Evolutionary conservation across 2,329 filamentous ascomycete species (phyloP).

Genomic region (Colletotrichum falcatum): DNA sequence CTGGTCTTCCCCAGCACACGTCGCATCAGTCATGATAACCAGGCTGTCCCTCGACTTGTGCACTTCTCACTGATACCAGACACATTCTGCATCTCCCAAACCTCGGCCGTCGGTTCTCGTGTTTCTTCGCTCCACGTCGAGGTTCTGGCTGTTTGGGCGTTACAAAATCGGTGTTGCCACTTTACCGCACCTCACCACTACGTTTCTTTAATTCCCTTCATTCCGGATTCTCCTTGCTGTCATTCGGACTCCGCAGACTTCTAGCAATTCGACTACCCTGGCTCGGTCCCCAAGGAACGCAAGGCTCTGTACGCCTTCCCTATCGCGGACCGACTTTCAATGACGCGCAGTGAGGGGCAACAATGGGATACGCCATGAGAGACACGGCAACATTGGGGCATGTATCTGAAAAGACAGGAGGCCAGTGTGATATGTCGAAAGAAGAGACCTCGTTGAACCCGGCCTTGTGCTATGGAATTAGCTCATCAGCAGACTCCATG

Average conservation of each 20-base stretch:
- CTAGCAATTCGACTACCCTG: conserved; percentile 1
- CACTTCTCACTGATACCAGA: conserved; percentile 67
- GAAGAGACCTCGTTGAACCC: conserved; percentile 26
- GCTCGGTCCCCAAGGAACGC: background rate
- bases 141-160: conserved; percentile 58
- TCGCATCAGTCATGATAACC: conserved; percentile 78
- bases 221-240: conserved; percentile 25
- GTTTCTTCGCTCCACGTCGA: conserved; percentile 29
- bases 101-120: conserved; percentile 23
- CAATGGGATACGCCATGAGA: conserved; percentile 13
- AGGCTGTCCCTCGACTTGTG: conserved; percentile 41
- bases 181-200: conserved; percentile 34
- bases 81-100: conserved; percentile 66
- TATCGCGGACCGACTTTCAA: conserved; percentile 23
- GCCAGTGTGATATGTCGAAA: conserved; percentile 21
- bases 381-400: conserved; percentile 11
- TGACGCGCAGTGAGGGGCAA: conserved; percentile 19
- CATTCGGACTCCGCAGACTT: conserved; percentile 4
- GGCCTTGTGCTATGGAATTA: conserved; percentile 3
- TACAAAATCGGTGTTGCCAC: conserved; percentile 33
- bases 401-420: conserved; percentile 14
- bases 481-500: conserved; percentile 9
- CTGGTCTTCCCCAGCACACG: conserved; percentile 84
- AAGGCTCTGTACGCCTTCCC: conserved; percentile 3
- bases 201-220: conserved; percentile 39